A percentile compares a stretch with the other conserved stretches of the same genome.
Evolutionary conservation across 768 basidiomycete species (phyloP).

Genomic region (Boletus rex-veris): DNA sequence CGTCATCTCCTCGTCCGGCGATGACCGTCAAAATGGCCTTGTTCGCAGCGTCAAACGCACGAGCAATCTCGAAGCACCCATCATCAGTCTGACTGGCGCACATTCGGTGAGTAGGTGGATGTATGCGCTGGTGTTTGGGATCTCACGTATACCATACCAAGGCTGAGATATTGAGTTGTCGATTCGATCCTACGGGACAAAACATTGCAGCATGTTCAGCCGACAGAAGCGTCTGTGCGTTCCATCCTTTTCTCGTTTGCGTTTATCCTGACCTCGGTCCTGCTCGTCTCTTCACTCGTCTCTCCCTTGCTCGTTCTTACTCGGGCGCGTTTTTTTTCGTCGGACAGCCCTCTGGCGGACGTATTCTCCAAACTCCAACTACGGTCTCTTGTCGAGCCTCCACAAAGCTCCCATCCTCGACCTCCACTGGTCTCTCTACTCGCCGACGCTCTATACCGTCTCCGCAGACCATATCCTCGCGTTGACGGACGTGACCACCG

Average conservation of each 20-base stretch:
- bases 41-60: slow-evolving; percentile 87
- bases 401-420: slow-evolving; percentile 92
- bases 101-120: slow-evolving; percentile 60
- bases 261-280: background rate
- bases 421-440: slow-evolving; percentile 83
- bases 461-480: slow-evolving; percentile 85
- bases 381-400: slow-evolving; percentile 75
- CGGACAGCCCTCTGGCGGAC: slow-evolving; percentile 81
- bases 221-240: slow-evolving; percentile 87
- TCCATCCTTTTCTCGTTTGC: background rate
- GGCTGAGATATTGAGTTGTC: slow-evolving; percentile 87
- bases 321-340: background rate
- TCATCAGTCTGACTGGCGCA: slow-evolving; percentile 84
- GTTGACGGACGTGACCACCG: slow-evolving; percentile 78
- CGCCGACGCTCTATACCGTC: slow-evolving; percentile 73
- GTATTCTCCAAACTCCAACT: slow-evolving; percentile 90
- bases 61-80: slow-evolving; percentile 90
- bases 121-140: background rate
- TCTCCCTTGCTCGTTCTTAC: no score
- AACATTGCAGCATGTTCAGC: slow-evolving; percentile 90
- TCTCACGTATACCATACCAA: slow-evolving; percentile 22
- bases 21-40: slow-evolving; percentile 74
- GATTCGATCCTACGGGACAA: slow-evolving; percentile 92
- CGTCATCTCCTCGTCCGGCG: slow-evolving; percentile 69
- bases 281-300: no score